phyloP scores from a whole-genome alignment of 768 basidiomycete species.

The Lentinula boryana region DNA sequence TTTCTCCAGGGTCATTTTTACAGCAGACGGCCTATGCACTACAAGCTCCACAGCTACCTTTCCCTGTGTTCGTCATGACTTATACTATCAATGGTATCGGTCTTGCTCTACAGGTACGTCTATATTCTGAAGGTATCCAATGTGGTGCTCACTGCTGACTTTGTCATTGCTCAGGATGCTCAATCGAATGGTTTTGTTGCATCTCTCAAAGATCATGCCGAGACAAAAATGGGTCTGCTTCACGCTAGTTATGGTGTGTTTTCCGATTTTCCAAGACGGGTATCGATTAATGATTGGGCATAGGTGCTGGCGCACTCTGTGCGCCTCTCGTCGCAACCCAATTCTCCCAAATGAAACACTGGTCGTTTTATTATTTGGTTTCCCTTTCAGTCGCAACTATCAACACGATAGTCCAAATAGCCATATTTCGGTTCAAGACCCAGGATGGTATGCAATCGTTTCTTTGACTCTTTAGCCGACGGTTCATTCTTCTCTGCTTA shows the following conservation, averaged over 20 bases:
- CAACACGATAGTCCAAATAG: conserved; percentile 35
- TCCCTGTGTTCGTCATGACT: conserved; percentile 43
- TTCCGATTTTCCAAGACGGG: neutral
- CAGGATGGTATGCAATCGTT: conserved; percentile 37
- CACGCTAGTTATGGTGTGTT: conserved; percentile 37
- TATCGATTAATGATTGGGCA: neutral
- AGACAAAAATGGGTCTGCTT: conserved; percentile 43
- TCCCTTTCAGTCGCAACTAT: conserved; percentile 44
- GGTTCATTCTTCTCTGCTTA: conserved; percentile 14
- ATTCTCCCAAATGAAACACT: conserved; percentile 39
- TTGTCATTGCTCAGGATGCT: conserved; percentile 30
- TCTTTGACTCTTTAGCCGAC: too few species aligned
- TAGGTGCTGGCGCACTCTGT: conserved; percentile 39
- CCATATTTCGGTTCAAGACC: conserved; percentile 43
- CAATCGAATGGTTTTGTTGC: conserved; percentile 47
- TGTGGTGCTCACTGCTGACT: conserved; percentile 11
- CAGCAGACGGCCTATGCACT: conserved; percentile 3
- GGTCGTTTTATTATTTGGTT: conserved; percentile 54
- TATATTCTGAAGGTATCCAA: conserved; percentile 20
- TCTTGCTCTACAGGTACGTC: conserved; percentile 27
- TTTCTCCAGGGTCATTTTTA: conserved; percentile 3
- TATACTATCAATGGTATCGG: conserved; percentile 25
- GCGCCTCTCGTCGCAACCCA: conserved; percentile 58
- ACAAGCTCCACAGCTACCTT: conserved; percentile 44
- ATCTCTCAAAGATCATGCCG: conserved; percentile 29